These are phyloP conservation scores for Graphilbum sp. DNA, from an alignment of 2,329 filamentous ascomycete genomes.

Conservation along the genomic window DNA sequence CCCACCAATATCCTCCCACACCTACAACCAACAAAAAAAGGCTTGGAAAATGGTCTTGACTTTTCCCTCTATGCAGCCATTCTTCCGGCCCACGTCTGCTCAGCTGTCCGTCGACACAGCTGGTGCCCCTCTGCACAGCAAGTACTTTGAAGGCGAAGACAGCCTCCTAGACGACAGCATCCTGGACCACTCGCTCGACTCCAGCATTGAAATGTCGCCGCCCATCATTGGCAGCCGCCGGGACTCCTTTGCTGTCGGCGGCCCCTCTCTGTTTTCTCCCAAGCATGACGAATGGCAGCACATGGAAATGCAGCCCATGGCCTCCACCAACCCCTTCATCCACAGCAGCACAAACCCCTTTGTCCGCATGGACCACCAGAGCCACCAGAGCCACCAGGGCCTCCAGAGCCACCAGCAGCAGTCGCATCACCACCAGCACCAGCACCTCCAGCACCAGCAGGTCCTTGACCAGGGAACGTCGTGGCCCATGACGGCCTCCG, in stretches of 20 bases:
- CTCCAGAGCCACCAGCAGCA: not conserved
- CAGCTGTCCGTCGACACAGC: constrained; percentile 35
- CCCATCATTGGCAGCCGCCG: constrained; percentile 45
- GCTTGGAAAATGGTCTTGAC: constrained; percentile 29
- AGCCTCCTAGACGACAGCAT: constrained; percentile 44
- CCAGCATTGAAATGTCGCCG: constrained; percentile 45
- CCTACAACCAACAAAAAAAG: not conserved
- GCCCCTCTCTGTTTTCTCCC: constrained; percentile 43
- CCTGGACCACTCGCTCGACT: constrained; percentile 43
- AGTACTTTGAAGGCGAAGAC: constrained; percentile 44
- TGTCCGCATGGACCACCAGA: constrained; percentile 40
- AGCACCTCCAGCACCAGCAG: constrained; percentile 21
- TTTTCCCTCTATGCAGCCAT: constrained; percentile 30
- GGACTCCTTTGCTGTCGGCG: constrained; percentile 44
- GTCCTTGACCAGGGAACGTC: constrained; percentile 23
- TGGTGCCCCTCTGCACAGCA: constrained; percentile 20
- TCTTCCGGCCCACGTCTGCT: constrained; percentile 26
- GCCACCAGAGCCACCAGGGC: constrained; percentile 19
- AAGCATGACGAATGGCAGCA: constrained; percentile 49
- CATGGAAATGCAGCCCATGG: constrained; percentile 47
- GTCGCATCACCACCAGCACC: constrained; percentile 17
- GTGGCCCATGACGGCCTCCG: constrained; percentile 37
- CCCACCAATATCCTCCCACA: not conserved
- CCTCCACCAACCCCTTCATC: constrained; percentile 52
- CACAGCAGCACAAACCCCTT: constrained; percentile 50